Evolutionary conservation across 768 basidiomycete genomes (phyloP).

Genomic region (Serendipita sp.): DNA sequence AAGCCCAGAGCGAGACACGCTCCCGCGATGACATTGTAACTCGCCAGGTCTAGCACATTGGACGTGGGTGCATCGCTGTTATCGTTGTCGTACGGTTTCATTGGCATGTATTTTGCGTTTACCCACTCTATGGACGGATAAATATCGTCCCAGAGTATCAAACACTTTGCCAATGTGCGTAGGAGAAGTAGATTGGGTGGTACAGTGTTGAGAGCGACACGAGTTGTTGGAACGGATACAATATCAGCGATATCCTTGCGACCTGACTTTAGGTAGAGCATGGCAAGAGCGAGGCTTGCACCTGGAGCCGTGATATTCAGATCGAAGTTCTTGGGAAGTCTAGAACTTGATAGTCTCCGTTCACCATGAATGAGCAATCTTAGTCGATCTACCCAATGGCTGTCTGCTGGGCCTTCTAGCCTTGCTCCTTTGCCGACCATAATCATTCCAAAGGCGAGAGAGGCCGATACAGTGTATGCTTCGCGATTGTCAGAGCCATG

Average conservation of each 20-base stretch:
- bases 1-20: constrained; percentile 84
- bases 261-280: constrained; percentile 85
- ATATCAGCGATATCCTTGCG: constrained; percentile 77
- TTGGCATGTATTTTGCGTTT: constrained; percentile 43
- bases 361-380: constrained; percentile 67
- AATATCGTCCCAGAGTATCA: constrained; percentile 82
- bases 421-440: constrained; percentile 72
- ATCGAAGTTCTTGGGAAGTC: constrained; percentile 38
- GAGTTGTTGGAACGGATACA: constrained; percentile 66
- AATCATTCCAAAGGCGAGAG: constrained; percentile 88
- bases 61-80: constrained; percentile 28
- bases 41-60: constrained; percentile 62
- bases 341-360: constrained; percentile 21
- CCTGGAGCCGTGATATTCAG: constrained; percentile 84
- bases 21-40: constrained; percentile 81
- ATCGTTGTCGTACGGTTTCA: constrained; percentile 29
- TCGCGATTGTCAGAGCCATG: constrained; percentile 81
- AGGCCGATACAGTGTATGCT: constrained; percentile 78
- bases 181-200: constrained; percentile 79
- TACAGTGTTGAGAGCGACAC: constrained; percentile 64
- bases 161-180: constrained; percentile 54
- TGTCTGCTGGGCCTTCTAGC: constrained; percentile 58
- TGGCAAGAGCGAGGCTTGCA: constrained; percentile 72
- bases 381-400: constrained; percentile 49
- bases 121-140: constrained; percentile 62